Evolutionary conservation across 768 basidiomycete species (phyloP).

Genomic region (Boletus sp.): DNA sequence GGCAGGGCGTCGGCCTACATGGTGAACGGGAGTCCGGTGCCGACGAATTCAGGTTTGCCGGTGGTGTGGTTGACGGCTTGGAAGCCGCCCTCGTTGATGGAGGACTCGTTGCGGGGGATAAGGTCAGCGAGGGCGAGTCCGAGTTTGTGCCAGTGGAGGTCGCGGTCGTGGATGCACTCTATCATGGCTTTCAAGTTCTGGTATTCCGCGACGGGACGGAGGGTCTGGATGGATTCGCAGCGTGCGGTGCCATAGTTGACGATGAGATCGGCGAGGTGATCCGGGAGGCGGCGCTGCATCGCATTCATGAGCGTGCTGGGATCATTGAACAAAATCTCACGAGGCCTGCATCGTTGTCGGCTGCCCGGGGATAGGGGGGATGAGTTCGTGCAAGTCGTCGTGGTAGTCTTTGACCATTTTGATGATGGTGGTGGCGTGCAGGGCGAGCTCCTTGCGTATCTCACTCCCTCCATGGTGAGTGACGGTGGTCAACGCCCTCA

Average conservation of each 20-base stretch:
- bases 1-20: slow-evolving; percentile 59
- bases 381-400: too few species aligned
- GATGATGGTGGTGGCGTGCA: too few species aligned
- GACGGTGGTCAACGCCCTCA: too few species aligned
- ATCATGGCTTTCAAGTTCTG: slow-evolving; percentile 60
- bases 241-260: slow-evolving; percentile 45
- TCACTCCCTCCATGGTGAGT: too few species aligned
- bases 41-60: slow-evolving; percentile 37
- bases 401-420: too few species aligned
- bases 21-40: slow-evolving; percentile 56
- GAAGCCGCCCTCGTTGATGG: slow-evolving; percentile 53
- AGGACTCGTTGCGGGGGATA: slow-evolving; percentile 57
- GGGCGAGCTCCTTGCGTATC: too few species aligned
- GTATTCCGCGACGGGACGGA: slow-evolving; percentile 42
- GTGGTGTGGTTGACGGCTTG: slow-evolving; percentile 43
- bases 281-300: slow-evolving; percentile 43
- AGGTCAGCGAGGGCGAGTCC: slow-evolving; percentile 47
- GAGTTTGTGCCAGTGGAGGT: slow-evolving; percentile 48
- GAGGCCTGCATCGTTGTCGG: too few species aligned
- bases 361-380: too few species aligned
- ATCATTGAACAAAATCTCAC: too few species aligned
- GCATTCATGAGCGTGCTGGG: slow-evolving; percentile 46
- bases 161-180: slow-evolving; percentile 43
- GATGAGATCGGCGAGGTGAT: slow-evolving; percentile 46
- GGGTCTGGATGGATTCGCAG: slow-evolving; percentile 48